Evolutionary conservation across 768 basidiomycete genomes (phyloP).

Genomic region (Cystofilobasidium ferigula): DNA sequence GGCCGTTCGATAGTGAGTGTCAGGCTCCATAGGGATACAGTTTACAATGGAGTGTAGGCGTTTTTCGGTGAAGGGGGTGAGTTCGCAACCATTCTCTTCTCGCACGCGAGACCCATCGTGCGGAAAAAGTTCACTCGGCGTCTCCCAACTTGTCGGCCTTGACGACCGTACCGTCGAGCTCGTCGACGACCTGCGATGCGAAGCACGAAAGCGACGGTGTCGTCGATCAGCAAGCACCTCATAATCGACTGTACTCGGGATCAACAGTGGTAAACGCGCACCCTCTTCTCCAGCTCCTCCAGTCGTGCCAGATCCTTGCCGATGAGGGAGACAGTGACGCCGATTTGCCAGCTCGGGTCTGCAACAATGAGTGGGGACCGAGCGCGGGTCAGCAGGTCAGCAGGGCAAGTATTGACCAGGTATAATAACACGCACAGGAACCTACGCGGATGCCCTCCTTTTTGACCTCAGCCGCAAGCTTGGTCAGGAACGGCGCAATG

Average conservation of each 20-base stretch:
- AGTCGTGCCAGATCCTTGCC: constrained; percentile 42
- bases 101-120: no score
- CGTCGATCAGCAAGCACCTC: background rate
- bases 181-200: constrained; percentile 13
- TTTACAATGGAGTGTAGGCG: no score
- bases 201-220: background rate
- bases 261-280: constrained; percentile 22
- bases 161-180: constrained; percentile 14
- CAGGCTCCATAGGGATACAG: no score
- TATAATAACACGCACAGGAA: constrained; percentile 31
- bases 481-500: constrained; percentile 75
- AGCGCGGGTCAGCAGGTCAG: constrained; percentile 3
- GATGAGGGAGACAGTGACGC: constrained; percentile 60
- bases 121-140: background rate
- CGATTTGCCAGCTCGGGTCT: constrained; percentile 40
- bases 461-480: constrained; percentile 60
- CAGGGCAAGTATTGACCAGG: constrained; percentile 50
- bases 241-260: background rate
- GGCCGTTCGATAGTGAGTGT: no score
- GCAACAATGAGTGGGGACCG: constrained; percentile 27
- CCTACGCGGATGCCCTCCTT: constrained; percentile 70
- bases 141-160: constrained; percentile 7
- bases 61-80: no score
- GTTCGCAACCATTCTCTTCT: no score
- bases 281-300: constrained; percentile 39